Evolutionary conservation across 228 moss, liverwort and hornwort genomes (phyloP).

Genomic region (Sphagnum magellanicum): DNA sequence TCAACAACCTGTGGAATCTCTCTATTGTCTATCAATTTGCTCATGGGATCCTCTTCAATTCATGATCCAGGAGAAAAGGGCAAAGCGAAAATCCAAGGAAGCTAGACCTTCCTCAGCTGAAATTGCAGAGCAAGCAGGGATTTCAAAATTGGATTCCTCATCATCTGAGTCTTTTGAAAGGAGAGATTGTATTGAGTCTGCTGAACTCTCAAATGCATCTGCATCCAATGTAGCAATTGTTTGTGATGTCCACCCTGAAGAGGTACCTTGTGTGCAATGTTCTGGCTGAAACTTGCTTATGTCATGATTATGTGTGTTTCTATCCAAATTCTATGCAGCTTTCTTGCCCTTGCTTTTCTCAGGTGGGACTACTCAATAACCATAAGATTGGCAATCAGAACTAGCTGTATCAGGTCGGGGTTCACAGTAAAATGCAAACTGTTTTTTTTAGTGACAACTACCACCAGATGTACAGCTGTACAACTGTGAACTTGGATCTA

Average conservation of each 20-base stretch:
- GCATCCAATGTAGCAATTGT: background rate
- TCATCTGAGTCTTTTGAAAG: slow-evolving; percentile 8
- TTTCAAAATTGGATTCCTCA: slow-evolving; percentile 1
- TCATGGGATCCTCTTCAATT: too few relatives aligned
- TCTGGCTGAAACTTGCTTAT: background rate
- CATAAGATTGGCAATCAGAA: too few relatives aligned
- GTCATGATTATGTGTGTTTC: background rate
- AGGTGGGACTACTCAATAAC: too few relatives aligned
- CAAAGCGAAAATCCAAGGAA: slow-evolving; percentile 17
- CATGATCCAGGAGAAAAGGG: slow-evolving; percentile 23
- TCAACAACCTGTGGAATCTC: too few relatives aligned
- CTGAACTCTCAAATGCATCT: background rate
- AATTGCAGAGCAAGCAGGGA: slow-evolving; percentile 14
- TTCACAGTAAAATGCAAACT: too few relatives aligned
- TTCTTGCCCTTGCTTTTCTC: too few relatives aligned
- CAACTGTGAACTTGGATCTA: background rate
- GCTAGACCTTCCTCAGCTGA: background rate
- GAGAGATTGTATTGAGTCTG: slow-evolving; percentile 1
- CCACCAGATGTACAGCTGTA: background rate
- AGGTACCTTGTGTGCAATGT: slow-evolving; percentile 1
- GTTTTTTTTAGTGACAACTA: background rate
- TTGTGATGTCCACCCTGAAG: slow-evolving; percentile 3
- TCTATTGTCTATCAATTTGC: too few relatives aligned
- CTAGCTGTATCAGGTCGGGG: too few relatives aligned
- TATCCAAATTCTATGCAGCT: background rate